Evolutionary conservation across 208 protist genomes (phyloP).

Genomic region (Trypanosoma lewisi): DNA sequence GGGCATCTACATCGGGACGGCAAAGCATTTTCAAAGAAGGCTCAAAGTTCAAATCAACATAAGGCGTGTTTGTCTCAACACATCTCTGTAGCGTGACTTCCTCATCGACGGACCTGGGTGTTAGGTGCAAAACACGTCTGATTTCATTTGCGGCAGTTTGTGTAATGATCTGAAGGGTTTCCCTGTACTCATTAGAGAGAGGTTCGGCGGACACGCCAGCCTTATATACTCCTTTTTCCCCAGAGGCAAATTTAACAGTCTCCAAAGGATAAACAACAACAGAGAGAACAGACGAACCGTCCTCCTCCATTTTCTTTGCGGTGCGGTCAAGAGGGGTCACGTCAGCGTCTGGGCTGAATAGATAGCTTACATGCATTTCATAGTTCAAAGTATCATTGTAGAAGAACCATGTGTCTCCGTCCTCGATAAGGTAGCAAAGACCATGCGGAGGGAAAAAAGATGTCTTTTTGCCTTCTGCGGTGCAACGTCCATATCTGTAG

Average conservation of each 20-base stretch:
- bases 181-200: constrained; percentile 31
- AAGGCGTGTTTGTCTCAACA: constrained; percentile 17
- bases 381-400: constrained; percentile 73
- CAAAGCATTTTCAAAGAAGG: constrained; percentile 8
- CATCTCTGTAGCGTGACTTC: constrained; percentile 27
- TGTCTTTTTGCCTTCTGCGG: constrained; percentile 1
- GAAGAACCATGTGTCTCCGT: constrained; percentile 45
- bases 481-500: constrained; percentile 23
- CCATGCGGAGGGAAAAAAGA: constrained; percentile 9
- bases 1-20: constrained; percentile 10
- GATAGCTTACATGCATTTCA: constrained; percentile 51
- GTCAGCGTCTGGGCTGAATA: not conserved
- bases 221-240: constrained; percentile 37
- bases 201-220: constrained; percentile 31
- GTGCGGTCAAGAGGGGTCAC: constrained; percentile 21
- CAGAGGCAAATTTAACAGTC: constrained; percentile 43
- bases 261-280: constrained; percentile 54
- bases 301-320: constrained; percentile 27
- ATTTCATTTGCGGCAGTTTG: constrained; percentile 14
- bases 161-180: constrained; percentile 17
- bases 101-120: not conserved
- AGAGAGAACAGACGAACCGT: constrained; percentile 34
- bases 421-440: constrained; percentile 7
- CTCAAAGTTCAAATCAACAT: constrained; percentile 2
- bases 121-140: constrained; percentile 3